phyloP scores from a whole-genome alignment of 305 asterid species.

The Rubia peregrina region DNA sequence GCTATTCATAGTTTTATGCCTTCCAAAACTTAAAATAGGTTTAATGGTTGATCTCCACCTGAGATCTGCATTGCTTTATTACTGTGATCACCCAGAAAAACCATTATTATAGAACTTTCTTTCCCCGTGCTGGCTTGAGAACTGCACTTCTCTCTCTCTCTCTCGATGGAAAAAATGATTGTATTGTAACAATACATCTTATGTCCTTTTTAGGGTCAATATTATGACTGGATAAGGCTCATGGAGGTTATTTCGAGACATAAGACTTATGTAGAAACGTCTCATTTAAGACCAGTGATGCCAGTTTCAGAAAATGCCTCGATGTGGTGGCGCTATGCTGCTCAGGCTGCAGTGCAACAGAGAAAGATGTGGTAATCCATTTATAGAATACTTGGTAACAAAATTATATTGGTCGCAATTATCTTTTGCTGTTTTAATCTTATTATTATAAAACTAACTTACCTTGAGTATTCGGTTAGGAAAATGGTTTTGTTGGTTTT shows the following conservation, averaged over 20 bases:
- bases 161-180: not conserved
- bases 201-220: constrained; percentile 60
- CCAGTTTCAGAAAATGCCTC: constrained; percentile 57
- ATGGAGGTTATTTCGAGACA: constrained; percentile 89
- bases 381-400: not conserved
- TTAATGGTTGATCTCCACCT: not conserved
- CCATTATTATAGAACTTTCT: not conserved
- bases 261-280: constrained; percentile 65
- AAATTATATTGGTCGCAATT: not conserved
- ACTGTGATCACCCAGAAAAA: not conserved
- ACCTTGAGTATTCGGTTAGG: not conserved
- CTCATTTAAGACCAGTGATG: constrained; percentile 83
- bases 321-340: constrained; percentile 96
- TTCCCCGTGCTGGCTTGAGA: not conserved
- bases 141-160: not conserved
- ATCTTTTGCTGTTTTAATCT: constrained; percentile 1
- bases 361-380: constrained; percentile 70
- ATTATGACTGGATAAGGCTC: constrained; percentile 98
- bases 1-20: not conserved
- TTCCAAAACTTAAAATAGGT: not conserved
- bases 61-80: not conserved
- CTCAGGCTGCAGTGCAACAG: constrained; percentile 83
- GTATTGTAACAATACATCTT: not conserved
- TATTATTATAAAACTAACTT: not conserved
- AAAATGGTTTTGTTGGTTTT: not conserved